A percentile compares a stretch with the other conserved stretches of the same genome.
Evolutionary conservation across 345 rosid genomes (phyloP).

Genomic region (Trapa incisa): DNA sequence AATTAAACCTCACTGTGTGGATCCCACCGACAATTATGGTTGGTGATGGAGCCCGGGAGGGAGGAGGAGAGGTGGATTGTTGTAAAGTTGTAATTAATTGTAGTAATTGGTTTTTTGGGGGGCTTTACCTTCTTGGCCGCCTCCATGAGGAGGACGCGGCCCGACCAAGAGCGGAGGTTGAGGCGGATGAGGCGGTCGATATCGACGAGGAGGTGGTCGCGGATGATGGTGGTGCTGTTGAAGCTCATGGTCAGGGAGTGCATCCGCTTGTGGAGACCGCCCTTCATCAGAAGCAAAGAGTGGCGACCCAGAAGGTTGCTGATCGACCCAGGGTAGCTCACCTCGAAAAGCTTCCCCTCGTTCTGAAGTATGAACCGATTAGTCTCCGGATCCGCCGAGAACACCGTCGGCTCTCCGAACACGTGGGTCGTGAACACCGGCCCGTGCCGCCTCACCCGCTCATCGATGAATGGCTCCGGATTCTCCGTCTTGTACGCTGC

Average conservation of each 20-base stretch:
- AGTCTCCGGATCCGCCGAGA: conserved; percentile 39
- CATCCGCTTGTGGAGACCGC: conserved; percentile 79
- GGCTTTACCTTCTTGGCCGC: conserved; percentile 83
- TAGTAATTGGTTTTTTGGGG: no score
- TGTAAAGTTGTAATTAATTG: not conserved
- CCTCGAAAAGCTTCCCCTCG: conserved; percentile 39
- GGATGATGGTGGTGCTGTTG: conserved; percentile 57
- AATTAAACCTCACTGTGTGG: not conserved
- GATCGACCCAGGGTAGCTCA: conserved; percentile 80
- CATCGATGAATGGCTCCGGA: conserved; percentile 91
- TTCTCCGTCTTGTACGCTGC: conserved; percentile 92
- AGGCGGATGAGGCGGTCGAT: conserved; percentile 89
- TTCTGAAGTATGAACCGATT: conserved; percentile 37
- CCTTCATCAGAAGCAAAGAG: conserved; percentile 79
- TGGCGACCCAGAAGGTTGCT: conserved; percentile 81
- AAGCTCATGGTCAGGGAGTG: conserved; percentile 92
- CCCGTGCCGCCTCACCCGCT: conserved; percentile 66
- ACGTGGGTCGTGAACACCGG: conserved; percentile 73
- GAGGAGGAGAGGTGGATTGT: not conserved
- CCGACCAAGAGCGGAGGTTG: conserved; percentile 74
- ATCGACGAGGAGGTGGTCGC: conserved; percentile 66
- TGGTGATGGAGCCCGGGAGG: not conserved
- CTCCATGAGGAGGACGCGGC: conserved; percentile 85
- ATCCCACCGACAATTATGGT: not conserved
- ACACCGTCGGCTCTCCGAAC: conserved; percentile 46